phyloP scores from a whole-genome alignment of 2,329 filamentous ascomycete species.

The Verticillium zaregamsianum region DNA sequence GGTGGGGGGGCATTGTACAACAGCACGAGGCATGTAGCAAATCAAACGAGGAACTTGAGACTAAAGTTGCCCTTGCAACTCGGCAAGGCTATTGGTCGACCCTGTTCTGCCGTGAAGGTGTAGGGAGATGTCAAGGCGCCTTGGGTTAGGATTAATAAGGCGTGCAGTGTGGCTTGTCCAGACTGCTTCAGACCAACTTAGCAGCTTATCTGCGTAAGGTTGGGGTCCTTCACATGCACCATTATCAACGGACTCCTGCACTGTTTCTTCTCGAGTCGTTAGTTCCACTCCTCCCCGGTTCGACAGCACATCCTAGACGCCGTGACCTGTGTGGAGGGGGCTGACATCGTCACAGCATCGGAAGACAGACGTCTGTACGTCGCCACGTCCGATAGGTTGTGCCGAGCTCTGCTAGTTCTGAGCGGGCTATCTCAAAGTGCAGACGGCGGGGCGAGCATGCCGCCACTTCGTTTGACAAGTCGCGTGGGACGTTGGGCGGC shows the following conservation, averaged over 20 bases:
- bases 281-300: too few species aligned
- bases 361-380: background rate
- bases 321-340: too few species aligned
- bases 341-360: background rate
- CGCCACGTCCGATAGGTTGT: background rate
- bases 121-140: background rate
- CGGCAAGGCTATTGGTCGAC: background rate
- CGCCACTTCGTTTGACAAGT: background rate
- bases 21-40: constrained; percentile 9
- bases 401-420: background rate
- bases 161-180: too few species aligned
- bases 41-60: background rate
- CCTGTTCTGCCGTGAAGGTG: background rate
- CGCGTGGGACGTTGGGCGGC: background rate
- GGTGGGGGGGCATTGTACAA: constrained; percentile 8
- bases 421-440: background rate
- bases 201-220: too few species aligned
- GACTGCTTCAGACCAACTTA: too few species aligned
- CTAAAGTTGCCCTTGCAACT: background rate
- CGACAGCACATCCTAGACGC: too few species aligned
- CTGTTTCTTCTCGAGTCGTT: too few species aligned
- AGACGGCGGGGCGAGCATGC: background rate
- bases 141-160: too few species aligned
- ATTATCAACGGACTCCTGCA: too few species aligned
- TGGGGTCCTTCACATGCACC: too few species aligned